Evolutionary conservation across 1,139 yeast genomes (phyloP).

Genomic region (Spencermartinsiella ligniputridi): DNA sequence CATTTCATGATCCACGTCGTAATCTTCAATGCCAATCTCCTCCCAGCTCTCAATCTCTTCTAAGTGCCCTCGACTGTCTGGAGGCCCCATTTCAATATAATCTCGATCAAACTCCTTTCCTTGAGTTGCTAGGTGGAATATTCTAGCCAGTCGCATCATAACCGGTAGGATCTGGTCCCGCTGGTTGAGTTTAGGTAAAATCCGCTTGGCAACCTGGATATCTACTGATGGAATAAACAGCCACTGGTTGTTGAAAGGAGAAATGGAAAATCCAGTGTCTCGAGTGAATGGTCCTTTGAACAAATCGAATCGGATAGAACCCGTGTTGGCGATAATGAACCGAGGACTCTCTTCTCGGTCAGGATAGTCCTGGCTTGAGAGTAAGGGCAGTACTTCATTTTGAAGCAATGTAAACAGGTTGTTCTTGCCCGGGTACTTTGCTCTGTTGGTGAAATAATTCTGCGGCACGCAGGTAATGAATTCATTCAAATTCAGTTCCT

Average conservation of each 20-base stretch:
- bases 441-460: slow-evolving; percentile 64
- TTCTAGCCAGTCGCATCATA: not conserved
- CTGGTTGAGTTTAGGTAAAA: slow-evolving; percentile 49
- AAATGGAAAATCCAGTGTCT: slow-evolving; percentile 76
- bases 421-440: slow-evolving; percentile 56
- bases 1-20: not conserved
- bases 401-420: slow-evolving; percentile 62
- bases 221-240: slow-evolving; percentile 50
- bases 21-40: not conserved
- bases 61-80: not conserved
- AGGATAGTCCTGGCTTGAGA: slow-evolving; percentile 30
- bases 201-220: slow-evolving; percentile 42
- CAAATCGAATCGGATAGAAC: slow-evolving; percentile 83
- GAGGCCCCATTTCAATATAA: not conserved
- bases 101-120: slow-evolving; percentile 1
- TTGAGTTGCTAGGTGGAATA: not conserved
- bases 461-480: slow-evolving; percentile 61
- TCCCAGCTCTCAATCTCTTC: not conserved
- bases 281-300: slow-evolving; percentile 80
- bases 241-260: slow-evolving; percentile 88
- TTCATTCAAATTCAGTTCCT: slow-evolving; percentile 50
- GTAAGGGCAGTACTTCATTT: slow-evolving; percentile 54
- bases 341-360: slow-evolving; percentile 41
- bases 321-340: slow-evolving; percentile 73
- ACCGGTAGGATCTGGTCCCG: slow-evolving; percentile 40